These are phyloP conservation scores for Candida anutae DNA, from an alignment of 1,139 yeast genomes.

Conservation along the genomic window DNA sequence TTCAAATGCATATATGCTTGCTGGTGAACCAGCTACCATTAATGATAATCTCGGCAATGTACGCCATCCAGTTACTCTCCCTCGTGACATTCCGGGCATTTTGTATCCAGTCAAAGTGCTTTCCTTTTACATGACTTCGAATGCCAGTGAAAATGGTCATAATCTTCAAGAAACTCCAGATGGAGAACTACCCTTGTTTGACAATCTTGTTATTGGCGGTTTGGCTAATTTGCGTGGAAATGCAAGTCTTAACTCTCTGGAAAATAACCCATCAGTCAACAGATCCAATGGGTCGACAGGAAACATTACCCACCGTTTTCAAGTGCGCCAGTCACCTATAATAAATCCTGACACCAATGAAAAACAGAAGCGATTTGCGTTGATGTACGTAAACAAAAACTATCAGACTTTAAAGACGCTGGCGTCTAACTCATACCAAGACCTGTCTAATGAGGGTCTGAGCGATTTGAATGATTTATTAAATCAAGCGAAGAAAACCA, in stretches of 20 bases:
- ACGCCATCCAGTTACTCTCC: conserved; percentile 19
- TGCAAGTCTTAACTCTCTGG: not conserved
- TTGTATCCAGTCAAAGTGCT: conserved; percentile 21
- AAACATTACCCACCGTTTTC: not conserved
- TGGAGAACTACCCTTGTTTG: not conserved
- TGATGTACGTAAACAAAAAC: conserved; percentile 19
- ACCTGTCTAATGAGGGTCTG: not conserved
- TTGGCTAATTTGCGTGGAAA: not conserved
- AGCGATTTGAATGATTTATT: not conserved
- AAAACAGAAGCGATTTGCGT: conserved; percentile 15
- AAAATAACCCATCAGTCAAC: not conserved
- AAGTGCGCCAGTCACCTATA: not conserved
- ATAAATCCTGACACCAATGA: not conserved
- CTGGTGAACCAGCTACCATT: conserved; percentile 4
- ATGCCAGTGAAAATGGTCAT: not conserved
- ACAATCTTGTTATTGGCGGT: not conserved
- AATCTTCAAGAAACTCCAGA: not conserved
- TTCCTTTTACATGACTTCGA: conserved; percentile 6
- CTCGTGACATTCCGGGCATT: conserved; percentile 19
- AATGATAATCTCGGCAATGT: conserved; percentile 2
- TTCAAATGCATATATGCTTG: conserved; percentile 9
- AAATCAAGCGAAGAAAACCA: not conserved
- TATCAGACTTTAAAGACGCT: conserved; percentile 13
- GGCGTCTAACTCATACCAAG: not conserved
- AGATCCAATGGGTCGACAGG: too few species aligned